These are phyloP conservation scores for Litchi chinensis DNA, from an alignment of 345 rosid genomes.

Conservation along the genomic window DNA sequence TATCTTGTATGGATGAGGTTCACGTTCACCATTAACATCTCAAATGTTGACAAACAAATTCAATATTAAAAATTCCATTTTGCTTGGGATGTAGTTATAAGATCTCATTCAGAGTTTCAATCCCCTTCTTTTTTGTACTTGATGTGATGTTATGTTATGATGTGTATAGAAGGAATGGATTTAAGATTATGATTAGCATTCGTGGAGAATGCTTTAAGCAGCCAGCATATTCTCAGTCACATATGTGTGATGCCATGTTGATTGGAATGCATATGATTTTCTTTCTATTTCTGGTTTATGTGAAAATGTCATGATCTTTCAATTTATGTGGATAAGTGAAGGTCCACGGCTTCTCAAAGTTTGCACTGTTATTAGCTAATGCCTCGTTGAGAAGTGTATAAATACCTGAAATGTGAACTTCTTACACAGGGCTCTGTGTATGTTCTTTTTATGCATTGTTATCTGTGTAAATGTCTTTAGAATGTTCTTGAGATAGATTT, in stretches of 20 bases:
- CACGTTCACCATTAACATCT: background rate
- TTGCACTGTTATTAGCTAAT: slow-evolving; percentile 1
- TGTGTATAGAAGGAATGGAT: background rate
- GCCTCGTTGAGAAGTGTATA: background rate
- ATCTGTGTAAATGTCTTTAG: background rate
- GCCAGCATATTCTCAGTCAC: background rate
- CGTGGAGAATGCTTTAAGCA: background rate
- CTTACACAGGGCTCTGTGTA: background rate
- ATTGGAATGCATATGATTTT: background rate
- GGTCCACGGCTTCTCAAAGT: background rate
- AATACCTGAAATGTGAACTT: background rate
- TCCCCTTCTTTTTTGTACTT: background rate
- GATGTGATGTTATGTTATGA: background rate
- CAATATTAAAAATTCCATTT: background rate
- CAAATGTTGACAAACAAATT: background rate
- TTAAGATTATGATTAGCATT: background rate
- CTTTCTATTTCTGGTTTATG: background rate
- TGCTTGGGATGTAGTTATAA: background rate
- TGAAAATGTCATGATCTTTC: background rate
- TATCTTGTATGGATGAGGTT: background rate
- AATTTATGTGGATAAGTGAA: background rate
- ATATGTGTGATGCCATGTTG: background rate
- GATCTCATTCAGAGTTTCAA: background rate
- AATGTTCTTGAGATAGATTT: background rate
- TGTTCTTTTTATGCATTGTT: background rate